Percentiles rank a stretch among this genome's conserved stretches.
phyloP scores from a whole-genome alignment of 768 basidiomycete genomes.

The Suillus lakei region DNA sequence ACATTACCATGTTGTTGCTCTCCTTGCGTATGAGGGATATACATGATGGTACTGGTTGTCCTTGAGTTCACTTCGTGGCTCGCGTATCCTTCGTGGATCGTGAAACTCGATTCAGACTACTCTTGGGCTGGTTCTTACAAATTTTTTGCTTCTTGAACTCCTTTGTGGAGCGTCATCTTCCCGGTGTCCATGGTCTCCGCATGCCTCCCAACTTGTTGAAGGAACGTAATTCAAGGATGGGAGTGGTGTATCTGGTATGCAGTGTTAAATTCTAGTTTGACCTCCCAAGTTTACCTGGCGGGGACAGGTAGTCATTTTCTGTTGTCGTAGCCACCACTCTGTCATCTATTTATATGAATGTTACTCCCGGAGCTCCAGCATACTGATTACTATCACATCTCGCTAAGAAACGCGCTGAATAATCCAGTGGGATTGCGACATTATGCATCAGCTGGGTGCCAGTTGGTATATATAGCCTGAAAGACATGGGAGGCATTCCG shows the following conservation, averaged over 20 bases:
- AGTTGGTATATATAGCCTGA: not conserved
- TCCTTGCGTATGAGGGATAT: slow-evolving; percentile 24
- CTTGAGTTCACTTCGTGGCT: slow-evolving; percentile 36
- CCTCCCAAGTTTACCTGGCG: not conserved
- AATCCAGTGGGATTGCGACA: not conserved
- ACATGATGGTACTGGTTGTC: slow-evolving; percentile 15
- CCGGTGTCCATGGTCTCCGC: slow-evolving; percentile 9
- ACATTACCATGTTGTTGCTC: not conserved
- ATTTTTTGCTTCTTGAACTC: slow-evolving; percentile 9
- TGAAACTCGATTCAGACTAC: slow-evolving; percentile 40
- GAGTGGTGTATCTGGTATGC: not conserved
- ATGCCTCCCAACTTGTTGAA: not conserved
- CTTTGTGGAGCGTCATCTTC: slow-evolving; percentile 10
- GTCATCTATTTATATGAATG: not conserved
- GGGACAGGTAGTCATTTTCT: not conserved
- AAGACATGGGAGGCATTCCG: not conserved
- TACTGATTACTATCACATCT: not conserved
- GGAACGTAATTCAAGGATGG: not conserved
- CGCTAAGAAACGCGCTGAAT: slow-evolving; percentile 1
- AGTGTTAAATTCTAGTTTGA: not conserved
- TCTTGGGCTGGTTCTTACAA: slow-evolving; percentile 18
- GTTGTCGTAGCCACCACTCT: not conserved
- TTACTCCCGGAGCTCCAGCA: no score
- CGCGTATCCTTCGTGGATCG: slow-evolving; percentile 18
- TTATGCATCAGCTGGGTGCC: not conserved